phyloP scores from a whole-genome alignment of 163 green algal genomes.

The Prototheca cutis region DNA sequence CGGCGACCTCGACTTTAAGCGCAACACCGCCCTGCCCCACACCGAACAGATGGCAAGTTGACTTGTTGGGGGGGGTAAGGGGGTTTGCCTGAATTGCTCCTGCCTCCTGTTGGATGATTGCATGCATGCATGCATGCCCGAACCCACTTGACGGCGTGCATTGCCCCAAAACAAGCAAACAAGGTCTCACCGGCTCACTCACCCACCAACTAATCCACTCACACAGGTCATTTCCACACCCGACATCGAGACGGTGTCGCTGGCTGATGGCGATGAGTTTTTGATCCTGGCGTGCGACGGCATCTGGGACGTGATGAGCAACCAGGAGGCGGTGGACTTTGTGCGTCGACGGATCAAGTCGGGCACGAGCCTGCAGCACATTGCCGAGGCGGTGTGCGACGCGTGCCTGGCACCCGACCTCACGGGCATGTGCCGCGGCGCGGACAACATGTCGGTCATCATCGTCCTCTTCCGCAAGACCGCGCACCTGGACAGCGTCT shows the following conservation, averaged over 20 bases:
- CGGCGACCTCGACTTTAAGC: constrained; percentile 82
- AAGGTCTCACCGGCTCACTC: no score
- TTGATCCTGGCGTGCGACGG: constrained; percentile 72
- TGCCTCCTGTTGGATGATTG: no score
- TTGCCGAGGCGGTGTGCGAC: constrained; percentile 51
- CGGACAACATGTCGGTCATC: constrained; percentile 50
- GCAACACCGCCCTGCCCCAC: constrained; percentile 31
- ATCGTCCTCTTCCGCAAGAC: constrained; percentile 32
- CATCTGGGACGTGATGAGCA: constrained; percentile 68
- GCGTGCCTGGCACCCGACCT: constrained; percentile 50
- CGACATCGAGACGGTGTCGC: constrained; percentile 38
- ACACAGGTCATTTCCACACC: constrained; percentile 48
- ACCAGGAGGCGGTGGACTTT: constrained; percentile 58
- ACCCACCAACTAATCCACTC: no score
- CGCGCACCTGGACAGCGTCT: constrained; percentile 13
- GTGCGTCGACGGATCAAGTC: constrained; percentile 32
- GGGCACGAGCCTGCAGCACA: constrained; percentile 18
- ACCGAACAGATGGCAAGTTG: constrained; percentile 50
- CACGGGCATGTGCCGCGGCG: constrained; percentile 35
- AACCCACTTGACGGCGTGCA: no score
- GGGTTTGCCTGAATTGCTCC: no score
- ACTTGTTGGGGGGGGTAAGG: background rate
- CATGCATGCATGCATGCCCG: no score
- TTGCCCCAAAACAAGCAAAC: no score
- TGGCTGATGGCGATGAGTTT: constrained; percentile 64